Percentiles rank a stretch among this genome's conserved stretches.
Conservation (phyloP, 2,329 filamentous ascomycete species). For the Ascochyta clinopodiicola region DNA sequence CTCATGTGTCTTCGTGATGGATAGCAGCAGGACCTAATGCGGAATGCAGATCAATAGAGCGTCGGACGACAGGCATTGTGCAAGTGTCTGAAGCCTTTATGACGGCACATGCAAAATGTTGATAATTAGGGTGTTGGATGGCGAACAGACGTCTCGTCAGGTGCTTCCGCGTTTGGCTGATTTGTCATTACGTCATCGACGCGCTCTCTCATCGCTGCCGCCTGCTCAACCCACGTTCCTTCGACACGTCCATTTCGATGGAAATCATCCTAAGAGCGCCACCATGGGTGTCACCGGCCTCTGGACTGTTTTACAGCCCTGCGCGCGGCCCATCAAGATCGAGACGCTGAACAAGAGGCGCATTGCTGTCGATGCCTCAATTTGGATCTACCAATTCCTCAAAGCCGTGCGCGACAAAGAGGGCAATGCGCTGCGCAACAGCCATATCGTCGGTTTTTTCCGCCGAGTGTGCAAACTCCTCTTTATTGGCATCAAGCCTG, state of each 20-base stretch:
- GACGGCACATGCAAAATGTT: not conserved
- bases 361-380: constrained; percentile 95
- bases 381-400: constrained; percentile 99
- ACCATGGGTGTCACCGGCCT: constrained; percentile 96
- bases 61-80: too few relatives aligned
- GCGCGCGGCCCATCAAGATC: constrained; percentile 92
- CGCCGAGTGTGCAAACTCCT: constrained; percentile 96
- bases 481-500: constrained; percentile 93
- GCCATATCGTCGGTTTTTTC: constrained; percentile 97
- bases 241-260: constrained; percentile 1
- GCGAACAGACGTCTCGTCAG: not conserved
- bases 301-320: constrained; percentile 95
- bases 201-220: not conserved
- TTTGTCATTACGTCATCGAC: constrained; percentile 14
- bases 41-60: too few relatives aligned
- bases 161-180: constrained; percentile 9
- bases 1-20: too few relatives aligned
- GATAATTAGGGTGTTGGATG: not conserved
- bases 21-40: too few relatives aligned
- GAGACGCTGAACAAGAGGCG: constrained; percentile 96
- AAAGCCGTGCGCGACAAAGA: constrained; percentile 99
- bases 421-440: constrained; percentile 93
- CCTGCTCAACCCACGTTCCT: constrained; percentile 1
- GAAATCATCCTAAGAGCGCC: not conserved
- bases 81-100: not conserved